phyloP scores from a whole-genome alignment of 73 alveolate genomes.

The Paraurostyla sp. region DNA sequence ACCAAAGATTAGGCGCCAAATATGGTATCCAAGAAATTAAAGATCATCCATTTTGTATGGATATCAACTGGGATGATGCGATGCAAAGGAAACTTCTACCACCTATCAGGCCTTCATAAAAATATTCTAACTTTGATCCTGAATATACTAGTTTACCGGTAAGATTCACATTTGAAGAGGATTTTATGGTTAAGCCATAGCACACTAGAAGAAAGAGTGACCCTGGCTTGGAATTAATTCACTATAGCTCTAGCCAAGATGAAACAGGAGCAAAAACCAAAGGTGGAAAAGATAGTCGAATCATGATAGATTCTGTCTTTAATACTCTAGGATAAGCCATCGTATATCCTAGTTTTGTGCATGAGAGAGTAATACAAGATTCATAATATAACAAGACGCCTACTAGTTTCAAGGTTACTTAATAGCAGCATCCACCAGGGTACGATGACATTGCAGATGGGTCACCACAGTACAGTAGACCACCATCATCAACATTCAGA shows the following conservation, averaged over 20 bases:
- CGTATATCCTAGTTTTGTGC: slow-evolving; percentile 29
- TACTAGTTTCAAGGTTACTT: slow-evolving; percentile 19
- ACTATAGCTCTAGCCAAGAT: neutral
- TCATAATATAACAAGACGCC: slow-evolving; percentile 10
- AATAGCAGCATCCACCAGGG: neutral
- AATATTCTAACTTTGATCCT: slow-evolving; percentile 56
- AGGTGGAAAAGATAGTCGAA: neutral
- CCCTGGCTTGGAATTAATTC: slow-evolving; percentile 24
- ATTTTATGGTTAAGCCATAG: slow-evolving; percentile 15
- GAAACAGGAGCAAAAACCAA: too few species aligned
- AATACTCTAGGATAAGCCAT: neutral
- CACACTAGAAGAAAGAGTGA: slow-evolving; percentile 54
- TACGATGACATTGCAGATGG: neutral
- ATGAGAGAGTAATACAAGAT: neutral
- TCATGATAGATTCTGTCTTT: slow-evolving; percentile 12
- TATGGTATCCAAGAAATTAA: slow-evolving; percentile 77
- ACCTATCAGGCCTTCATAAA: slow-evolving; percentile 43
- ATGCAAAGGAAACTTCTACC: slow-evolving; percentile 19
- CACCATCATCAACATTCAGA: slow-evolving; percentile 49
- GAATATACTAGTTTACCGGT: slow-evolving; percentile 55
- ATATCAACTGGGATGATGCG: slow-evolving; percentile 57
- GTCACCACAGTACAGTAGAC: slow-evolving; percentile 44
- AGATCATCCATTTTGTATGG: slow-evolving; percentile 78
- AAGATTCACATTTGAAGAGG: slow-evolving; percentile 54
- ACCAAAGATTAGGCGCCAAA: slow-evolving; percentile 43